A percentile compares a stretch with the other conserved stretches of the same genome.
phyloP scores from a whole-genome alignment of 2,329 filamentous ascomycete genomes.

The Onygena corvina region DNA sequence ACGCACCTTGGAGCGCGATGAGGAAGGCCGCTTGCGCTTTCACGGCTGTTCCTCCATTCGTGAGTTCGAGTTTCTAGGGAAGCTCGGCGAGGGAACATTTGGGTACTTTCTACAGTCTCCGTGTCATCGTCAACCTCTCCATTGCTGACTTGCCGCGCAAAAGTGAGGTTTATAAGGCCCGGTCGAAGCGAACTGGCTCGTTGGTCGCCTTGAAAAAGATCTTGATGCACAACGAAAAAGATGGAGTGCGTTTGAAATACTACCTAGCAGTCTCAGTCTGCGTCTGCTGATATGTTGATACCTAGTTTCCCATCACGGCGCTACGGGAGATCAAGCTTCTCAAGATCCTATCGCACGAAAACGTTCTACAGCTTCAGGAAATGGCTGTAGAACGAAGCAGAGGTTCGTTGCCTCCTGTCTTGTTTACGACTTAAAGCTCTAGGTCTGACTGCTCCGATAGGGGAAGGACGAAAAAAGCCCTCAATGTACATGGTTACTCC shows the following conservation, averaged over 20 bases:
- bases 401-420: constrained; percentile 30
- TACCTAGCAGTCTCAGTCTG: neutral
- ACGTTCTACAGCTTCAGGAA: constrained; percentile 77
- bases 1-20: constrained; percentile 36
- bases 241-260: constrained; percentile 53
- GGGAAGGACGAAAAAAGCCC: constrained; percentile 60
- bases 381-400: constrained; percentile 81
- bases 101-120: constrained; percentile 44
- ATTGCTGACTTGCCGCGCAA: neutral
- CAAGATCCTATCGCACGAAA: constrained; percentile 84
- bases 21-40: constrained; percentile 49
- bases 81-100: constrained; percentile 88
- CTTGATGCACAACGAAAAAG: constrained; percentile 98
- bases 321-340: constrained; percentile 94
- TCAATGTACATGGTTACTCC: constrained; percentile 98
- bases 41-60: constrained; percentile 58
- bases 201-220: constrained; percentile 94
- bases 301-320: constrained; percentile 87
- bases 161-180: constrained; percentile 83
- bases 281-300: neutral
- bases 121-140: neutral
- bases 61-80: constrained; percentile 32
- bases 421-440: neutral
- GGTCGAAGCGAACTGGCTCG: constrained; percentile 59
- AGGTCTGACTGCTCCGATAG: constrained; percentile 28